Evolutionary conservation across 176 grass and related monocot genomes (phyloP), one percentile per base, ranked within the genome.

Genomic region (Calamus simplicifolius): DNA sequence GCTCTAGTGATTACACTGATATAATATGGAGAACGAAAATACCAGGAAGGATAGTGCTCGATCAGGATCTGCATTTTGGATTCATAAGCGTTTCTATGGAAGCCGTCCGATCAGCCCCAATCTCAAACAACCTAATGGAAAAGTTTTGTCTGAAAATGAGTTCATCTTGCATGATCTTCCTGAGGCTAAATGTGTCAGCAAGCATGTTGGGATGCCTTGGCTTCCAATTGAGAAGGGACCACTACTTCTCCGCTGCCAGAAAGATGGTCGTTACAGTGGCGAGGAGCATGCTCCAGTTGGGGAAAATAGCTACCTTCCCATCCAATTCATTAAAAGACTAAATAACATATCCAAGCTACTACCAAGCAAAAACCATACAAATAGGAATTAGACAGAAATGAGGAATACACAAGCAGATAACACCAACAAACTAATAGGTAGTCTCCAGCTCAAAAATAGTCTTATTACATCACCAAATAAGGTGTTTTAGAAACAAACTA

Each of bases 81-180:
- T 98, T 98, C 94, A 98, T 98, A 49, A 98, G 25, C 14, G 94
- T 89, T 56, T 98, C 94, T 60, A 98, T 98, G 48, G 94, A 98
- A 0, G 82, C 94, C 14, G 85, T 89, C 53, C 65, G 72, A 62
- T 98, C 94, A 0, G 88, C 94, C 12, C 94, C 94, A 38, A 98
- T 93, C 73, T 98, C 94, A 69, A 93, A 98, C 2, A 88, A 98
- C 60, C 94, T 61, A 49, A 98, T 93, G 19, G 82, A 80, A 66
- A 99, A 93, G 59, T 99, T 89, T 61, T 99, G 88, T 62, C 81
- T 85, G 62, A 99, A 99, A 51, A 93, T 81, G 51, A 89, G 25
- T 0, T 88, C 88, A 19, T 93, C 88, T 31, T 85, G 78, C 27
- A 93, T 59, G 28, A 98, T 83, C 57, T 69, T 78, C 19, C 93